Conservation (phyloP, 2,329 filamentous ascomycete species). For the Bipolaris oryzae region DNA sequence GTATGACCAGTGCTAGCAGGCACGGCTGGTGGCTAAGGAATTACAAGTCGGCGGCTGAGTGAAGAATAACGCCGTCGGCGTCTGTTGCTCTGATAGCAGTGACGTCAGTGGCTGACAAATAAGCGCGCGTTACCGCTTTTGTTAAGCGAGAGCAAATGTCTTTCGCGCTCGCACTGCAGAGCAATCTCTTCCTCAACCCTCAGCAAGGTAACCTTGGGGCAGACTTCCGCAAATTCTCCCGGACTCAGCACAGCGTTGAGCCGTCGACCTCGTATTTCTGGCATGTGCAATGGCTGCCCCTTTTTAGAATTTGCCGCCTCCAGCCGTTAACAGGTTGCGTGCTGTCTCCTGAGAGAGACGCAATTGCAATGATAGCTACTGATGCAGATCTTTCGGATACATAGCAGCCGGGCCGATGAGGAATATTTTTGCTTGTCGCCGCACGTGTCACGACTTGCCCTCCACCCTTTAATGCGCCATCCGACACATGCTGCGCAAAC, state of each 20-base stretch:
- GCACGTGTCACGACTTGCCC: constrained; percentile 1
- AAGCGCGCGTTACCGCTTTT: constrained; percentile 4
- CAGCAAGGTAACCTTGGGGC: constrained; percentile 1
- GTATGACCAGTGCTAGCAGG: constrained; percentile 1
- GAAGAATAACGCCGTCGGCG: background rate
- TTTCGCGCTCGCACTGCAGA: constrained; percentile 11
- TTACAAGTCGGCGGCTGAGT: background rate
- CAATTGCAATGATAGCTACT: constrained; percentile 24
- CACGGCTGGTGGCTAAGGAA: background rate
- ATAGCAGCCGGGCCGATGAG: constrained; percentile 10
- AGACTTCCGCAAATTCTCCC: constrained; percentile 3
- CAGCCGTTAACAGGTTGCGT: constrained; percentile 33
- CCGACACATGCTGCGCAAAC: constrained; percentile 7
- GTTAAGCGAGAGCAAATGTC: constrained; percentile 15
- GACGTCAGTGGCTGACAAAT: constrained; percentile 16
- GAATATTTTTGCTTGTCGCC: constrained; percentile 4
- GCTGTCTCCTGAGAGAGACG: constrained; percentile 16
- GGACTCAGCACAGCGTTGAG: background rate
- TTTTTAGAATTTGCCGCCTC: constrained; percentile 30
- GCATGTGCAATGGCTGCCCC: constrained; percentile 7
- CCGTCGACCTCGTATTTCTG: background rate
- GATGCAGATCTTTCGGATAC: constrained; percentile 16
- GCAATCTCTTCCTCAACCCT: constrained; percentile 6
- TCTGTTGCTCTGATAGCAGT: background rate
- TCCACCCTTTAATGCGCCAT: constrained; percentile 8